Conservation (phyloP, 768 basidiomycete genomes). For the Krasilnikovozyma curviuscula region DNA sequence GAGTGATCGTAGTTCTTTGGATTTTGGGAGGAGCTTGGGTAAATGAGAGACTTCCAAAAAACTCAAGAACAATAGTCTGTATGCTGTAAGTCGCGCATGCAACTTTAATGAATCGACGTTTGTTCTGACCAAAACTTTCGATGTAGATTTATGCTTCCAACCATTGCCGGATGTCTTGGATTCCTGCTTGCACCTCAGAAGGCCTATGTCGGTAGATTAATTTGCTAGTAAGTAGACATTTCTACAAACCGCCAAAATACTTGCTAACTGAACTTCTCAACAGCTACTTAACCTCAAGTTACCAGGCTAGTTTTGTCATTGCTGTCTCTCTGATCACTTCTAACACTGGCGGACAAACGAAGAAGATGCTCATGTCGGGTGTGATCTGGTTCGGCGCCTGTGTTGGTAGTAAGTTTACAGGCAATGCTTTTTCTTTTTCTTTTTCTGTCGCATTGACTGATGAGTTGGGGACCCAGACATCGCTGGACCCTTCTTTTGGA, state of each 20-base stretch:
- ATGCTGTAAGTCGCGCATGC: neutral
- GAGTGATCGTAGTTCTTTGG: constrained; percentile 23
- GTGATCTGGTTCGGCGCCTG: constrained; percentile 26
- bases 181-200: constrained; percentile 24
- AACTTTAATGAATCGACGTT: neutral
- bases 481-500: constrained; percentile 18
- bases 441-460: neutral
- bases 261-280: too few relatives aligned
- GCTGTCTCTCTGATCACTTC: constrained; percentile 26
- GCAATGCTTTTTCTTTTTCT: constrained; percentile 2
- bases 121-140: too few relatives aligned
- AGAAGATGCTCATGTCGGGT: constrained; percentile 24
- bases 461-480: neutral
- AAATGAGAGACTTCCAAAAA: constrained; percentile 20
- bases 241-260: too few relatives aligned
- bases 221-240: too few relatives aligned
- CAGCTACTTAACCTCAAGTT: too few relatives aligned
- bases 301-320: constrained; percentile 25
- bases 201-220: constrained; percentile 23
- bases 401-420: constrained; percentile 21
- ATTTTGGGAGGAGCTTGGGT: constrained; percentile 21
- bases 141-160: constrained; percentile 26
- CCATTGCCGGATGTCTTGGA: constrained; percentile 24
- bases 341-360: constrained; percentile 30
- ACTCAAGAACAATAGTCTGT: constrained; percentile 22